A percentile compares a stretch with the other conserved stretches of the same genome.
These are phyloP conservation scores for Flammula alnicola DNA, from an alignment of 1,284 basidiomycete genomes.

Conservation along the genomic window DNA sequence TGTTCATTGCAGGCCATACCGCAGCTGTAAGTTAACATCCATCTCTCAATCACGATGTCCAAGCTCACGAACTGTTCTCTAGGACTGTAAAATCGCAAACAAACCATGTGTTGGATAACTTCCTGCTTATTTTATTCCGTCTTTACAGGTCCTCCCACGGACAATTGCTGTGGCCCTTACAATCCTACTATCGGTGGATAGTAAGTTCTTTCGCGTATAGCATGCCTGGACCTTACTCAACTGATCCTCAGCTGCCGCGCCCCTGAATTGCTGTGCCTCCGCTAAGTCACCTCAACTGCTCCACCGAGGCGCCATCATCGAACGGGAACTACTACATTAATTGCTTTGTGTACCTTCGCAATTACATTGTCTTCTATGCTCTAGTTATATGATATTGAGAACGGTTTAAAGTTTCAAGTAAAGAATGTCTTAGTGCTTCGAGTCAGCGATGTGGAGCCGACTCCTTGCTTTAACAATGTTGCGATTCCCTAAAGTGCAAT, in stretches of 20 bases:
- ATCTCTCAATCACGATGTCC: not conserved
- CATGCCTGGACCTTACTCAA: not conserved
- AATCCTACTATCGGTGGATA: slow-evolving; percentile 19
- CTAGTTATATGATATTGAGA: too few relatives aligned
- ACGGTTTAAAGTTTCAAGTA: too few relatives aligned
- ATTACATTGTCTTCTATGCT: too few relatives aligned
- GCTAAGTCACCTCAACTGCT: too few relatives aligned
- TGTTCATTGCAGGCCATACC: slow-evolving; percentile 16
- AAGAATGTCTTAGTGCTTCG: too few relatives aligned
- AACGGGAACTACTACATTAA: too few relatives aligned
- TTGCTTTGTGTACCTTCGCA: too few relatives aligned
- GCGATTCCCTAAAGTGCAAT: too few relatives aligned
- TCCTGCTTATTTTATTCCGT: not conserved
- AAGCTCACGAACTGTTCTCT: not conserved
- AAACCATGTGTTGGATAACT: not conserved
- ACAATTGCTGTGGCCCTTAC: slow-evolving; percentile 24
- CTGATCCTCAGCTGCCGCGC: slow-evolving; percentile 20
- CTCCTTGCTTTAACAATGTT: too few relatives aligned
- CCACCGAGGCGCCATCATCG: too few relatives aligned
- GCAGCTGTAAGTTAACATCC: slow-evolving; percentile 12
- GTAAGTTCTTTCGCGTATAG: slow-evolving; percentile 7
- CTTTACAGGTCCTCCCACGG: slow-evolving; percentile 18
- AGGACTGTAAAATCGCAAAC: slow-evolving; percentile 18
- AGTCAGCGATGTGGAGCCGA: too few relatives aligned
- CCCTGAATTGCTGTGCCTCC: slow-evolving; percentile 21